These are phyloP conservation scores for Monosporozyma aerobia DNA, from an alignment of 805 yeast species.

Conservation along the genomic window DNA sequence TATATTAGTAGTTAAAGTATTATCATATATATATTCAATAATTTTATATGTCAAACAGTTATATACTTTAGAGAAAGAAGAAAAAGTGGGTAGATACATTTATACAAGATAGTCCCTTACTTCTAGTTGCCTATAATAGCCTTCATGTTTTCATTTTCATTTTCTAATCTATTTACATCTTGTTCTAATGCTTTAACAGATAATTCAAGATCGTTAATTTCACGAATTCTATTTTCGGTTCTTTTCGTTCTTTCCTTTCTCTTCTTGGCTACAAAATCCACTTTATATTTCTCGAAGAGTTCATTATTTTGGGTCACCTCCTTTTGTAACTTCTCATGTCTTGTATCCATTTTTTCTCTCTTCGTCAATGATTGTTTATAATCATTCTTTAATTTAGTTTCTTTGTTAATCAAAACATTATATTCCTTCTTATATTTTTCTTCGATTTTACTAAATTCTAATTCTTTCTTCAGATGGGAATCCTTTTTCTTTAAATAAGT, in stretches of 20 bases:
- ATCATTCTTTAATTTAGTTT: conserved; percentile 16
- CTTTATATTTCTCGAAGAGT: conserved; percentile 17
- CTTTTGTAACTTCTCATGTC: conserved; percentile 19
- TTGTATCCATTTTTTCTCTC: conserved; percentile 15
- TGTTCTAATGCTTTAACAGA: conserved; percentile 28
- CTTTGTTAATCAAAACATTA: not conserved
- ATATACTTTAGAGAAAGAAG: not conserved
- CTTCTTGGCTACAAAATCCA: conserved; percentile 15
- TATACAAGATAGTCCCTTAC: not conserved
- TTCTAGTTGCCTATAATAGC: not conserved
- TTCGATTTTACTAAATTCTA: conserved; percentile 23
- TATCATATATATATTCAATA: not conserved
- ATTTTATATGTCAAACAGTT: not conserved
- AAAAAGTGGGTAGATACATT: too few relatives aligned
- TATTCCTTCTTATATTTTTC: conserved; percentile 14
- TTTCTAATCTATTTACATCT: conserved; percentile 26
- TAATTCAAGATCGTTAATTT: conserved; percentile 24
- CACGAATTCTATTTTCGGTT: conserved; percentile 18
- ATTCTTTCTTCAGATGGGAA: conserved; percentile 27
- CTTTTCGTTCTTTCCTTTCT: conserved; percentile 17
- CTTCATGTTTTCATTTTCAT: conserved; percentile 21
- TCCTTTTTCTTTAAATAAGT: conserved; percentile 31
- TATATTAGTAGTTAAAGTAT: too few relatives aligned
- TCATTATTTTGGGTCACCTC: conserved; percentile 19
- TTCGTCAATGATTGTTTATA: conserved; percentile 15